A percentile compares a stretch with the other conserved stretches of the same genome.
phyloP scores from a whole-genome alignment of 108 stramenopile species.

The Nannochloropsis salina region DNA sequence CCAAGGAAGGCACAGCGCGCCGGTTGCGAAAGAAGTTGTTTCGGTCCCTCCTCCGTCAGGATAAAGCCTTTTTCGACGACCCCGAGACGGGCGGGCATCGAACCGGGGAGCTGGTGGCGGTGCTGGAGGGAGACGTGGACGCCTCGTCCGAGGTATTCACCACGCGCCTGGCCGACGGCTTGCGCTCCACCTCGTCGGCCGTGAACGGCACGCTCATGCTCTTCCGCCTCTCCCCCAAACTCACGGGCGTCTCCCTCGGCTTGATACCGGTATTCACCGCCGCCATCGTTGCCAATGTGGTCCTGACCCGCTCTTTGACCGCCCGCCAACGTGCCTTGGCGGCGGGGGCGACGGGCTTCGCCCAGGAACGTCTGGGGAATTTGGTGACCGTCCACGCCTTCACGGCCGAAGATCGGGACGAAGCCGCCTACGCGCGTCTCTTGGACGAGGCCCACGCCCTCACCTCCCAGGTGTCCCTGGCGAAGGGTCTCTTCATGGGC shows the following conservation, averaged over 20 bases:
- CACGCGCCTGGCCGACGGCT: conserved; percentile 27
- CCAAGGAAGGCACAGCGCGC: conserved; percentile 29
- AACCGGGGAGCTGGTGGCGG: conserved; percentile 38
- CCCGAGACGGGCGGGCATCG: conserved; percentile 22
- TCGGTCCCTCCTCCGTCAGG: conserved; percentile 36
- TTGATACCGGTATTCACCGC: conserved; percentile 38
- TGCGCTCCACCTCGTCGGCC: conserved; percentile 44
- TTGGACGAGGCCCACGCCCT: conserved; percentile 21
- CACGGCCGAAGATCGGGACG: not conserved
- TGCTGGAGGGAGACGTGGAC: conserved; percentile 44
- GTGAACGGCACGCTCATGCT: conserved; percentile 40
- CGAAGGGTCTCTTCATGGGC: conserved; percentile 34
- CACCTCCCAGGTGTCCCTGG: conserved; percentile 24
- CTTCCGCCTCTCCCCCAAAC: conserved; percentile 34
- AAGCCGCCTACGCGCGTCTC: conserved; percentile 1
- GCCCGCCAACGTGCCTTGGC: conserved; percentile 28
- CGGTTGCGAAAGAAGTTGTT: conserved; percentile 40
- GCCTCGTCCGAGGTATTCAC: conserved; percentile 38
- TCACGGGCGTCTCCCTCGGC: conserved; percentile 43
- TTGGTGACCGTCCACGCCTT: conserved; percentile 30
- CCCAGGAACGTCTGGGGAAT: conserved; percentile 38
- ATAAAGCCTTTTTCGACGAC: conserved; percentile 43
- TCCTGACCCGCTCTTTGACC: conserved; percentile 25
- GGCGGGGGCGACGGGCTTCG: conserved; percentile 35
- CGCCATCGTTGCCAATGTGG: conserved; percentile 33